Conservation (phyloP, 352 stramenopile genomes). For the Pythium periplocum region DNA sequence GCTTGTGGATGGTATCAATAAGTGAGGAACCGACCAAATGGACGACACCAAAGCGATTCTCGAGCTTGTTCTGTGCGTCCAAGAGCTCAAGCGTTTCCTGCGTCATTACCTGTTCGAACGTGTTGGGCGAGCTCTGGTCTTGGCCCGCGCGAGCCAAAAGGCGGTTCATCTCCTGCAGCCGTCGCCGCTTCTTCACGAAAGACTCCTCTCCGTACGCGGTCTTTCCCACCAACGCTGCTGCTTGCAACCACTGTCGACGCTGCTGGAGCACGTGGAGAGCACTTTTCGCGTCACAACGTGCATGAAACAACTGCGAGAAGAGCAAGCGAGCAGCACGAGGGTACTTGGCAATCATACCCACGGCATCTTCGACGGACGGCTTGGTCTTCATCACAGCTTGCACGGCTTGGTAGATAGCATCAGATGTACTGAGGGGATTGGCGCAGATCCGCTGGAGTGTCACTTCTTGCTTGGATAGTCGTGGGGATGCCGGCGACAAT, state of each 20-base stretch:
- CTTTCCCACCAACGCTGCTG: constrained; percentile 33
- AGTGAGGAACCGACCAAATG: constrained; percentile 46
- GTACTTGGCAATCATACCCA: constrained; percentile 37
- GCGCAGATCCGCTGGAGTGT: constrained; percentile 4
- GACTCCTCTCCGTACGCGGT: constrained; percentile 40
- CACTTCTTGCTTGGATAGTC: constrained; percentile 26
- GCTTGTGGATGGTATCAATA: constrained; percentile 52
- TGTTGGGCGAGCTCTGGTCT: constrained; percentile 18
- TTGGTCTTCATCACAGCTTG: constrained; percentile 22
- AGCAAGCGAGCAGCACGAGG: constrained; percentile 37
- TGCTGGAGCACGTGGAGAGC: constrained; percentile 27
- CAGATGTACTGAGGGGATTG: constrained; percentile 27
- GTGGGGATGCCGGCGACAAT: too few species aligned
- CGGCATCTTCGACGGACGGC: constrained; percentile 25
- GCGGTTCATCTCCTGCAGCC: constrained; percentile 30
- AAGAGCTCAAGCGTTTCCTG: constrained; percentile 41
- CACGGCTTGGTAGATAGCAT: constrained; percentile 38
- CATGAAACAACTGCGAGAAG: constrained; percentile 32
- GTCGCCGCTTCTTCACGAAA: constrained; percentile 30
- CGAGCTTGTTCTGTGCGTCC: constrained; percentile 33
- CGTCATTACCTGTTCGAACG: constrained; percentile 48
- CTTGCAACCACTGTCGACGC: constrained; percentile 22
- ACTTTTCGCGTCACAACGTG: constrained; percentile 21
- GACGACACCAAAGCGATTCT: constrained; percentile 27
- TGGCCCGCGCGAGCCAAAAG: constrained; percentile 16